Percentiles rank a stretch among this genome's conserved stretches.
Conservation (phyloP, 2,329 filamentous ascomycete genomes). For the Sphaerulina musiva region DNA sequence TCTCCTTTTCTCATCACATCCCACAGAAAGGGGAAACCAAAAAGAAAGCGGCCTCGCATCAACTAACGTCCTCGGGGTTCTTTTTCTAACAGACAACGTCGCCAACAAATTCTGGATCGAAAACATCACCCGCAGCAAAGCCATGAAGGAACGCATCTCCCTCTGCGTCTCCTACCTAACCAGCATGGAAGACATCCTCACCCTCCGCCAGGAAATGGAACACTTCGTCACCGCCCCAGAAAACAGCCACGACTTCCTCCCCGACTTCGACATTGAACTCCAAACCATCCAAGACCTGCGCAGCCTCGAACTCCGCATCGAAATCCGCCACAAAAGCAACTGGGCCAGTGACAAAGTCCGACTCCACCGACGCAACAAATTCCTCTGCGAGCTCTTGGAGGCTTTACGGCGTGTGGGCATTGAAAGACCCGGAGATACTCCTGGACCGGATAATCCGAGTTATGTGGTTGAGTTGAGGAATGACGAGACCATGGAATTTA, state of each 20-base stretch:
- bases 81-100: conserved; percentile 23
- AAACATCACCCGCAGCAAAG: conserved; percentile 33
- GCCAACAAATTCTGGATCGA: conserved; percentile 36
- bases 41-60: too few relatives aligned
- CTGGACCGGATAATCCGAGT: conserved; percentile 59
- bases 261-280: conserved; percentile 32
- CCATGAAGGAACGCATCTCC: conserved; percentile 33
- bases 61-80: too few relatives aligned
- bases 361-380: conserved; percentile 77
- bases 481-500: conserved; percentile 1
- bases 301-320: conserved; percentile 27
- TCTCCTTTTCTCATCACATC: neutral
- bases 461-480: conserved; percentile 48
- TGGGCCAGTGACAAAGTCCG: conserved; percentile 65
- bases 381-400: conserved; percentile 82
- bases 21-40: too few relatives aligned
- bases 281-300: conserved; percentile 27
- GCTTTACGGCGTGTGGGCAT: conserved; percentile 81
- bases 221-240: conserved; percentile 27
- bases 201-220: conserved; percentile 26
- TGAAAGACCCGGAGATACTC: conserved; percentile 64
- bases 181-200: conserved; percentile 29
- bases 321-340: conserved; percentile 32
- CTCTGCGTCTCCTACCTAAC: conserved; percentile 29
- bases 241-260: conserved; percentile 34